These are phyloP conservation scores for Nakaseomyces nivariensis DNA, from an alignment of 1,139 yeast genomes.

Conservation along the genomic window DNA sequence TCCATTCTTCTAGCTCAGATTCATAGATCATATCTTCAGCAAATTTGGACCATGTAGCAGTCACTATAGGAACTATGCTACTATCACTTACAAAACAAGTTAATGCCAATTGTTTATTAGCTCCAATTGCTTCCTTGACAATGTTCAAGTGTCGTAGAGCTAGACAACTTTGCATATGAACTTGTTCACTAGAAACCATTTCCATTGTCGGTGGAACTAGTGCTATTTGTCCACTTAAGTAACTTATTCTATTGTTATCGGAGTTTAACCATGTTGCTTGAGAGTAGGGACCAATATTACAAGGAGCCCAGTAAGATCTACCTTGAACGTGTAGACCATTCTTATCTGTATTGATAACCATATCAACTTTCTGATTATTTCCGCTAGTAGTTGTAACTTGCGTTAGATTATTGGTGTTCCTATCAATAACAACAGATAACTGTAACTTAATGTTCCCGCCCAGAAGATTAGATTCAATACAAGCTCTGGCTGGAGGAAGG, in stretches of 20 bases:
- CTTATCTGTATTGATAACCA: slow-evolving; percentile 26
- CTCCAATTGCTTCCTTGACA: slow-evolving; percentile 48
- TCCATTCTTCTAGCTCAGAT: slow-evolving; percentile 18
- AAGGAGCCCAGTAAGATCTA: slow-evolving; percentile 95
- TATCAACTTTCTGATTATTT: slow-evolving; percentile 14
- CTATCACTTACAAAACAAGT: slow-evolving; percentile 45
- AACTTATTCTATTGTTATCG: slow-evolving; percentile 39
- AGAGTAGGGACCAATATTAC: slow-evolving; percentile 94
- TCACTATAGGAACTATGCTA: slow-evolving; percentile 28
- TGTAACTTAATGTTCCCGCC: slow-evolving; percentile 33
- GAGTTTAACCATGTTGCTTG: slow-evolving; percentile 52
- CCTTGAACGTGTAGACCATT: slow-evolving; percentile 84
- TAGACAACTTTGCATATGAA: slow-evolving; percentile 37
- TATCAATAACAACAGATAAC: slow-evolving; percentile 47
- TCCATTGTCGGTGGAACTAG: slow-evolving; percentile 64
- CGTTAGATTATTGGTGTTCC: slow-evolving; percentile 3
- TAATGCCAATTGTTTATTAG: slow-evolving; percentile 36
- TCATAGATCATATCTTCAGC: slow-evolving; percentile 14
- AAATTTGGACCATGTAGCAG: slow-evolving; percentile 33
- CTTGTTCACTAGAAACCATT: slow-evolving; percentile 23
- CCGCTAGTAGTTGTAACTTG: neutral
- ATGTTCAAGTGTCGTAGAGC: slow-evolving; percentile 66
- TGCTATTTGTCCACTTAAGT: slow-evolving; percentile 90
- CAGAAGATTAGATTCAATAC: slow-evolving; percentile 55
- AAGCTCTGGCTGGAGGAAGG: slow-evolving; percentile 81